phyloP scores from a whole-genome alignment of 176 grass and related monocot species.

The Bothriochloa decipiens region DNA sequence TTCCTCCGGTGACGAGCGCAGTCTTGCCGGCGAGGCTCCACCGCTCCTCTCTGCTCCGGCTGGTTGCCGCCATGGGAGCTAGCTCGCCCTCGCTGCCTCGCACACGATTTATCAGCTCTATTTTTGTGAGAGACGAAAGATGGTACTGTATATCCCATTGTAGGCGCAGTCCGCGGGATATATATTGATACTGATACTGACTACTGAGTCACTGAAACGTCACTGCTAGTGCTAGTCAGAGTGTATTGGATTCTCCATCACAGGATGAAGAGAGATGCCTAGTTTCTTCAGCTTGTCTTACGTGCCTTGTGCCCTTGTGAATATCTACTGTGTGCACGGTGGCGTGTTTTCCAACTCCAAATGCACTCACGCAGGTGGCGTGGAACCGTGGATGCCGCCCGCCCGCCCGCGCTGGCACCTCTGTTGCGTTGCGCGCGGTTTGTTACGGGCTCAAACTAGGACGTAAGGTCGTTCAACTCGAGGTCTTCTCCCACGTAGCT shows the following conservation, averaged over 20 bases:
- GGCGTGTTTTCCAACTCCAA: background rate
- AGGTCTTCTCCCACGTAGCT: no score
- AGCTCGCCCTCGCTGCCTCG: background rate
- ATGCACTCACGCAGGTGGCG: background rate
- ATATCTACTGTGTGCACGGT: background rate
- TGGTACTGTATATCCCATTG: no score
- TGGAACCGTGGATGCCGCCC: background rate
- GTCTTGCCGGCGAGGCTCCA: constrained; percentile 42
- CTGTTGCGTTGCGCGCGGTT: background rate
- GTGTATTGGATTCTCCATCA: background rate
- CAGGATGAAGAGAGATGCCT: background rate
- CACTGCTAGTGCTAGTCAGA: no score
- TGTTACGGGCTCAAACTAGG: no score
- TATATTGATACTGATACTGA: no score
- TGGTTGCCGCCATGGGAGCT: background rate
- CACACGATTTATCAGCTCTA: background rate
- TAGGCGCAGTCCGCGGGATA: background rate
- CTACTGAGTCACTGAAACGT: no score
- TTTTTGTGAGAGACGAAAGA: background rate
- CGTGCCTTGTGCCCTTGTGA: background rate
- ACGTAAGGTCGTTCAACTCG: no score
- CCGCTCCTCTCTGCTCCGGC: constrained; percentile 20
- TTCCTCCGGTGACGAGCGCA: constrained; percentile 52
- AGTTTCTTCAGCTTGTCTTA: background rate
- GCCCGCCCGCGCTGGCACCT: background rate